Conservation (phyloP, 1,139 yeast species). For the Citeromyces siamensis region DNA sequence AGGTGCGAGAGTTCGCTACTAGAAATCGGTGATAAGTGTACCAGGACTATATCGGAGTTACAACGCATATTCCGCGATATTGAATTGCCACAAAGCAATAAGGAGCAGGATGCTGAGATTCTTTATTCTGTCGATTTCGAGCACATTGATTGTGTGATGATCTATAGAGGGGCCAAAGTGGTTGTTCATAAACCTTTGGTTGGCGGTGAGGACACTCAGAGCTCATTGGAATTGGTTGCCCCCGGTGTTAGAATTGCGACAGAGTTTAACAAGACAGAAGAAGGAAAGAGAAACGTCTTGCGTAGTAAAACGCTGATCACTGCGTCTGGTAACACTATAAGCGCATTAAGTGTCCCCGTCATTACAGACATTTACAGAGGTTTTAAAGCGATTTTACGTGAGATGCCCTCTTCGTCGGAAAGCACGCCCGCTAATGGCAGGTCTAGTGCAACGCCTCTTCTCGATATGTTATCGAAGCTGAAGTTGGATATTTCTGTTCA, state of each 20-base stretch:
- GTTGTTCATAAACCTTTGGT: conserved; percentile 33
- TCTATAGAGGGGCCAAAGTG: conserved; percentile 64
- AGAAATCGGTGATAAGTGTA: background rate
- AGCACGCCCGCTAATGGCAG: background rate
- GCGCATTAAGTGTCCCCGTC: conserved; percentile 73
- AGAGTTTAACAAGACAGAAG: conserved; percentile 23
- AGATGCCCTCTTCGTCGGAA: conserved; percentile 18
- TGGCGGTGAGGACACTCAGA: conserved; percentile 25
- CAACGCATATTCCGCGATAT: background rate
- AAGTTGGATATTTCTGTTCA: conserved; percentile 55
- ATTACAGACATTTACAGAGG: conserved; percentile 44
- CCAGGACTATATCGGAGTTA: background rate
- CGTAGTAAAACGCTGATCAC: conserved; percentile 47
- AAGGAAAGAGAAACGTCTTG: conserved; percentile 28
- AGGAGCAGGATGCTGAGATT: background rate
- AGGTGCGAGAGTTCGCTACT: conserved; percentile 25
- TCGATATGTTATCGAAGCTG: conserved; percentile 17
- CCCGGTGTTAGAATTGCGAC: conserved; percentile 61
- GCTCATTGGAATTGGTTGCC: conserved; percentile 53
- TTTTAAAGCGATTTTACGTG: conserved; percentile 17
- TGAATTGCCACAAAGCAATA: conserved; percentile 6
- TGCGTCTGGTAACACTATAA: conserved; percentile 61
- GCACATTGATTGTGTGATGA: conserved; percentile 33
- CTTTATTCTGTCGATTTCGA: background rate
- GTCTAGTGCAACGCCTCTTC: conserved; percentile 6